Base-by-base conservation (phyloP, 2,329 filamentous ascomycete genomes). In the Phoma herbarum region DNA sequence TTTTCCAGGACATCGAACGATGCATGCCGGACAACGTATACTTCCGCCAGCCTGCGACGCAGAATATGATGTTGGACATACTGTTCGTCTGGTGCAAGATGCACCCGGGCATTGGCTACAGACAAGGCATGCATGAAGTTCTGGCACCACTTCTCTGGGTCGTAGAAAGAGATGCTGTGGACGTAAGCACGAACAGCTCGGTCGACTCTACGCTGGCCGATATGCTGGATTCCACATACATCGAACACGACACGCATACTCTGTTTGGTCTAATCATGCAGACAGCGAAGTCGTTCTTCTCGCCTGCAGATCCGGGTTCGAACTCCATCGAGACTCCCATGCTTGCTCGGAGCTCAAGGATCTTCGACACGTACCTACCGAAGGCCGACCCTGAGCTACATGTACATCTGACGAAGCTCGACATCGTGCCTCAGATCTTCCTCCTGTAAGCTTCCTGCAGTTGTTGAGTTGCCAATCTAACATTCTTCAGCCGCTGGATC, bases 81-180 rank as follows among this genome's bases (percentile, higher is more conserved):
- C 82, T 99, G 31, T 99, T 98, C 77, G 86, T 99, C 65, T 98
- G 93, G 79, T 95, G 93, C 80, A 98, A 97, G 77, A 85, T 96
- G 52, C 92, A 98, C 71, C 92, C 92, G 1, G 88, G 90, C 66
- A 84, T 92, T 52, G 92, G 92, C 16, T 99, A 99, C 75, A 88
- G 95, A n/a, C 95, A 99, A 79, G 95, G 95, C 11, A 99, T 99
- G 94, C 95, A 99, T 75, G 95, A 99, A 78, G 82, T 99, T 42
- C 83, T 98, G 14, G 95, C 95, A 0, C 93, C 95, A 0, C 88
- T 99, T 35, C 81, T 97, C 7, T 92, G 92, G 84, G 90, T 92
- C 2, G 81, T 98, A 6, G 88, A 93, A 66, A 84, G 89, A 67
- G 95, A 99, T 78, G 90, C 93, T 7, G 81, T 97, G 49, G 84